Evolutionary conservation across 2,329 filamentous ascomycete genomes (phyloP).

Genomic region (Didymella exigua): DNA sequence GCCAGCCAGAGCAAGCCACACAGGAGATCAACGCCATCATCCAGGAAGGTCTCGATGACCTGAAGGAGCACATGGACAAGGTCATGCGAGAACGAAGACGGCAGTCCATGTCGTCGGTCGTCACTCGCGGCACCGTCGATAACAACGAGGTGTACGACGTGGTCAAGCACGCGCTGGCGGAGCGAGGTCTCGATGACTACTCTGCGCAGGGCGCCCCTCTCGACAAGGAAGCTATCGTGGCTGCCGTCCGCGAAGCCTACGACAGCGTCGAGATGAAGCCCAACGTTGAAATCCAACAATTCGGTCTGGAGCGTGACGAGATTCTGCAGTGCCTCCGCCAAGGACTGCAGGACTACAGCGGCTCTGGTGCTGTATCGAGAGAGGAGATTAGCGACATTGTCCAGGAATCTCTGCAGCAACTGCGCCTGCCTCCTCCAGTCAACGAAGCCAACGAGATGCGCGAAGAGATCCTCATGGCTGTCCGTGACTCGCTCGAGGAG

Average conservation of each 20-base stretch:
- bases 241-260: slow-evolving; percentile 87
- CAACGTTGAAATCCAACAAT: slow-evolving; percentile 87
- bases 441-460: slow-evolving; percentile 72
- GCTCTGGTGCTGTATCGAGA: slow-evolving; percentile 67
- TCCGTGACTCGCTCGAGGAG: slow-evolving; percentile 84
- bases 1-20: slow-evolving; percentile 53
- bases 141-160: slow-evolving; percentile 86
- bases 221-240: slow-evolving; percentile 81
- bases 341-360: slow-evolving; percentile 77
- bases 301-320: slow-evolving; percentile 88
- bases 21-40: slow-evolving; percentile 79
- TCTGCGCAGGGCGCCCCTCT: slow-evolving; percentile 46
- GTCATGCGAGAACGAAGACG: slow-evolving; percentile 77
- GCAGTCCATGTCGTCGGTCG: slow-evolving; percentile 66
- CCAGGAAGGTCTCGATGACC: slow-evolving; percentile 77
- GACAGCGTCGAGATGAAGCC: slow-evolving; percentile 82
- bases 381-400: slow-evolving; percentile 87
- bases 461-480: slow-evolving; percentile 82
- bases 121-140: slow-evolving; percentile 70
- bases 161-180: slow-evolving; percentile 73
- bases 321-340: slow-evolving; percentile 85
- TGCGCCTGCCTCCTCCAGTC: slow-evolving; percentile 74
- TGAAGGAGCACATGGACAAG: slow-evolving; percentile 82
- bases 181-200: slow-evolving; percentile 57
- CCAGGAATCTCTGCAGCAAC: slow-evolving; percentile 82